A percentile compares a stretch with the other conserved stretches of the same genome.
Evolutionary conservation across 768 basidiomycete genomes (phyloP).

Genomic region (Naganishia friedmannii): DNA sequence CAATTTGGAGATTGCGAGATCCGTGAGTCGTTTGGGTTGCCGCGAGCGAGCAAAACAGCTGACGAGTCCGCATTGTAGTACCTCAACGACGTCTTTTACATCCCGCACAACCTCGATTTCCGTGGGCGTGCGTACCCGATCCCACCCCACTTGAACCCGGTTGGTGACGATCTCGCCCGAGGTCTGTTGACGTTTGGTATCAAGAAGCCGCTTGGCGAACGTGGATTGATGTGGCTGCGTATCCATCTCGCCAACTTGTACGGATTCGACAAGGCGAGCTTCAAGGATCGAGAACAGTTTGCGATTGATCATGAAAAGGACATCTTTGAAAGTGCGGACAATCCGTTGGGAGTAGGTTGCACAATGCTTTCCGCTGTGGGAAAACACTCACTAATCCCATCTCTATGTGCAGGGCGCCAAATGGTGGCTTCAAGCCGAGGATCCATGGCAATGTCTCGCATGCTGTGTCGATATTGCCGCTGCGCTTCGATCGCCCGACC

Average conservation of each 20-base stretch:
- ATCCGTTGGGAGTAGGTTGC: slow-evolving; percentile 67
- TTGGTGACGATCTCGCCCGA: slow-evolving; percentile 85
- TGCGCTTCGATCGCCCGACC: slow-evolving; percentile 70
- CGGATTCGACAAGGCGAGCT: slow-evolving; percentile 90
- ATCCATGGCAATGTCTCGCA: slow-evolving; percentile 96
- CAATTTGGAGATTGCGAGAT: slow-evolving; percentile 90
- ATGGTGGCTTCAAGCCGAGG: slow-evolving; percentile 91
- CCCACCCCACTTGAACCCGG: slow-evolving; percentile 90
- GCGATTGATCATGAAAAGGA: slow-evolving; percentile 69
- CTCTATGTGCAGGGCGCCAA: slow-evolving; percentile 27
- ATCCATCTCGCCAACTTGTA: slow-evolving; percentile 90
- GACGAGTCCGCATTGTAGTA: slow-evolving; percentile 53
- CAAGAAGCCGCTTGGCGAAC: slow-evolving; percentile 71
- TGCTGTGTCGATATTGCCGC: slow-evolving; percentile 82
- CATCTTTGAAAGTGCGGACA: slow-evolving; percentile 74
- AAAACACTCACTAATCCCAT: neutral
- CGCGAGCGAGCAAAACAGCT: neutral
- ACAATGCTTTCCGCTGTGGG: neutral
- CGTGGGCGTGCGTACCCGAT: slow-evolving; percentile 95
- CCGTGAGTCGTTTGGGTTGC: slow-evolving; percentile 44
- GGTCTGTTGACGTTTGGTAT: slow-evolving; percentile 81
- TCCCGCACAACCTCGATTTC: slow-evolving; percentile 96
- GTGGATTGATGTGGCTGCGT: slow-evolving; percentile 88
- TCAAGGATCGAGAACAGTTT: slow-evolving; percentile 84
- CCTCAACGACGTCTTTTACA: slow-evolving; percentile 79